A percentile compares a stretch with the other conserved stretches of the same genome.
Conservation (phyloP, 139 green algal species). For the Helicosporidium sp. region DNA sequence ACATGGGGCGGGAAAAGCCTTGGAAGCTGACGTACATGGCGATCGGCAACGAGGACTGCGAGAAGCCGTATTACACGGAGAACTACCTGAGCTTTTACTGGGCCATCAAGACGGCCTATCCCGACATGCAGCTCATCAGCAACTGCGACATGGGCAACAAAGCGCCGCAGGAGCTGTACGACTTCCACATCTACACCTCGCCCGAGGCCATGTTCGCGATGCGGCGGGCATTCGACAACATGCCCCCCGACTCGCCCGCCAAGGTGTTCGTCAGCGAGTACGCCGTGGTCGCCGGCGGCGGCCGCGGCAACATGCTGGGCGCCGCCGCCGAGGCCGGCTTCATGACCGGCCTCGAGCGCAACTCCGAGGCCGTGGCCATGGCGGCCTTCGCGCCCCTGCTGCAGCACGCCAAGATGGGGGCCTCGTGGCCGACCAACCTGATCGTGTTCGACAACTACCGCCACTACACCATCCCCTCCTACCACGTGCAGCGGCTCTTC, state of each 20-base stretch:
- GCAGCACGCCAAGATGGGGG: conserved; percentile 27
- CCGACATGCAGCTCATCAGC: conserved; percentile 27
- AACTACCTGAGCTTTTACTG: conserved; percentile 31
- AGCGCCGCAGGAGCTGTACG: conserved; percentile 22
- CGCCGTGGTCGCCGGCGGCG: conserved; percentile 17
- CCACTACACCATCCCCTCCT: conserved; percentile 19
- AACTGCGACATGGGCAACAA: conserved; percentile 35
- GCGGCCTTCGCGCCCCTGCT: conserved; percentile 44
- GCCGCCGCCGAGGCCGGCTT: conserved; percentile 45
- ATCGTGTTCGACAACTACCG: conserved; percentile 33
- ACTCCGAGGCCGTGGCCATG: conserved; percentile 32
- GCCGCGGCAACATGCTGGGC: conserved; percentile 18
- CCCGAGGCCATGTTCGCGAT: conserved; percentile 11
- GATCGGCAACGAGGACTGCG: conserved; percentile 51
- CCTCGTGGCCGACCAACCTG: conserved; percentile 27
- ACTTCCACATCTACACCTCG: conserved; percentile 36
- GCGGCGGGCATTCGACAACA: conserved; percentile 6
- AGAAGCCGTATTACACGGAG: conserved; percentile 17
- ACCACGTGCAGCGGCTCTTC: conserved; percentile 37
- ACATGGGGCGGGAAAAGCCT: conserved; percentile 36
- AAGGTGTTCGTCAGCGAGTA: conserved; percentile 14
- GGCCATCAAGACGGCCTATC: conserved; percentile 22
- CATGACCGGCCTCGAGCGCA: conserved; percentile 48
- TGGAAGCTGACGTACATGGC: conserved; percentile 38
- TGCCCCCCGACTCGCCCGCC: not conserved